Evolutionary conservation across 768 basidiomycete genomes (phyloP), one percentile per base, ranked within the genome.

Genomic region (Grammothele lineata): DNA sequence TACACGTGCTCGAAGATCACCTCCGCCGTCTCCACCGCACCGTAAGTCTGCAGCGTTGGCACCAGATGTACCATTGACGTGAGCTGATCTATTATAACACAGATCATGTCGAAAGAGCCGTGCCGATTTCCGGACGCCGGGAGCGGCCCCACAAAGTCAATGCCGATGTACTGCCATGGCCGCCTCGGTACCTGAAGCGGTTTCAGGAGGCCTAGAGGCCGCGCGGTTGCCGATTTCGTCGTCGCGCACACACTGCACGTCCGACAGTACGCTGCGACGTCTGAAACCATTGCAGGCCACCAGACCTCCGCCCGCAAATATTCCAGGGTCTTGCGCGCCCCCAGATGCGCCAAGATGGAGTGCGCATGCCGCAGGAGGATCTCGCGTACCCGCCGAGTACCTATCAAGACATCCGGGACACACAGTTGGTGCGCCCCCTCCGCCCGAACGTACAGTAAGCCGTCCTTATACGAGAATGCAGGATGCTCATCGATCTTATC

Each of bases 261-360:
- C 15, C 49, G 27, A 45, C 68, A 69, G 32, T 42, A 71, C 0
- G 45, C 40, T 2, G 54, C 27, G 0, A 63, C 47, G 19, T 73
- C 68, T 0, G 21, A 2, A 0, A 56, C 58, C 42, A 73, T 66
- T 0, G 53, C 45, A 10, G 63, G 63, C 72, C 71, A 73, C 70
- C 72, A 73, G 0, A 70, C 58, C 1, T 66, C 41, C 17, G 65
- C 62, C 3, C 60, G 39, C 0, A 72, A 47, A 23, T 65, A 70
- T 1, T 47, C 27, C 0, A 72, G 9, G 0, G 70, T 73, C 45
- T 72, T 73, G 0, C 8, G 24, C 0, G 56, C 23, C 0, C 72
- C 68, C 0, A 74, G 42, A 37, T 74, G 71, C 1, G 70, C 71
- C 1, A 73, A 39, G 0, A 73, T 9, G 0, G 66, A 70, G 32